Evolutionary conservation across 495 filamentous ascomycete genomes (phyloP).

Genomic region (Neurospora tetraspora): DNA sequence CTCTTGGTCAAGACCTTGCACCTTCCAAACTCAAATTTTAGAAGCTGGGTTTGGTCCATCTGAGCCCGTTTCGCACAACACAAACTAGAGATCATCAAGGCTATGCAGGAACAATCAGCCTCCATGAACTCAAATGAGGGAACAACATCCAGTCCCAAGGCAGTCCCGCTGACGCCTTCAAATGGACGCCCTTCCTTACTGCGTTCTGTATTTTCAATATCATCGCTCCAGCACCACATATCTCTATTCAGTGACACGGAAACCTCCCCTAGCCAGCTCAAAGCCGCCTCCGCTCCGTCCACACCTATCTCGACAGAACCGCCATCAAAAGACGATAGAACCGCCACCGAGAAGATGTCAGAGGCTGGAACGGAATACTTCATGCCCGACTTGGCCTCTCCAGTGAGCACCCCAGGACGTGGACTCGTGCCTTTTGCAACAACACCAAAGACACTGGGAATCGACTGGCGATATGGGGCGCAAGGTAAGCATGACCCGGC

Average conservation of each 20-base stretch:
- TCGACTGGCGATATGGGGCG: constrained; percentile 21
- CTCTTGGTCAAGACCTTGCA: background rate
- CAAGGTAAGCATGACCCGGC: constrained; percentile 17
- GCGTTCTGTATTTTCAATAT: background rate
- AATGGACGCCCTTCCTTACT: background rate
- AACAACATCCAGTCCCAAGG: background rate
- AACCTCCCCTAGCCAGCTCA: background rate
- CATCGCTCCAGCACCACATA: background rate
- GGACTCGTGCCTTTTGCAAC: background rate
- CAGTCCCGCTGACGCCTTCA: background rate
- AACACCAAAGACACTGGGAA: background rate
- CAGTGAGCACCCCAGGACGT: background rate
- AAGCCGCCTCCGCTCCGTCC: background rate
- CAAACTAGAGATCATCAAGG: background rate
- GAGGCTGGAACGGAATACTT: background rate
- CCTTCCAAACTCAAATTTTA: background rate
- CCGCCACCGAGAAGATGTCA: background rate
- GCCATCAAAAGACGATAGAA: background rate
- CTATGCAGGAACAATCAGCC: background rate
- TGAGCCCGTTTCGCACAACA: background rate
- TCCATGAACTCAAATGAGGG: background rate
- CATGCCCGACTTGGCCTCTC: background rate
- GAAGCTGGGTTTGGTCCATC: background rate
- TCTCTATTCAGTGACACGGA: background rate
- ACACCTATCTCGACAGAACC: background rate